Conservation (phyloP, 805 yeast species). For the Nakazawaea holstii region DNA sequence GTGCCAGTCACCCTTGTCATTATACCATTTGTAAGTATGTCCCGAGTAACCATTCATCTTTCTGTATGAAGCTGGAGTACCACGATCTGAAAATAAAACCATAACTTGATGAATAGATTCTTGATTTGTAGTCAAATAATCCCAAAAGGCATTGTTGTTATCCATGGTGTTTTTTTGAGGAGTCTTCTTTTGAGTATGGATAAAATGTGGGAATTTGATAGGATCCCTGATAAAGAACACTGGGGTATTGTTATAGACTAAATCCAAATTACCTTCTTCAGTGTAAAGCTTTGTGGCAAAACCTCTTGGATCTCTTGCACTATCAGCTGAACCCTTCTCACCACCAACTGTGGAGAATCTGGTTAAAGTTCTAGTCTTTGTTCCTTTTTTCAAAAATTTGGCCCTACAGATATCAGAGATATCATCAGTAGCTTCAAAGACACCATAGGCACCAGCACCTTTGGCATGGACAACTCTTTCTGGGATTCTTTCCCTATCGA, state of each 20-base stretch:
- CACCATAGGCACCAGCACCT: slow-evolving; percentile 89
- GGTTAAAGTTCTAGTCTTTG: slow-evolving; percentile 66
- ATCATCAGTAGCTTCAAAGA: slow-evolving; percentile 83
- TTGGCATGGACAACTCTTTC: slow-evolving; percentile 93
- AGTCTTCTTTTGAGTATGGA: slow-evolving; percentile 85
- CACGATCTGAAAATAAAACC: slow-evolving; percentile 73
- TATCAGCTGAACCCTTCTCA: slow-evolving; percentile 74
- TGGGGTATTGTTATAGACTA: slow-evolving; percentile 84
- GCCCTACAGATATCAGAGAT: slow-evolving; percentile 68
- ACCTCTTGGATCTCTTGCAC: slow-evolving; percentile 87
- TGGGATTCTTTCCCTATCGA: slow-evolving; percentile 86
- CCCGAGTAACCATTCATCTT: slow-evolving; percentile 84
- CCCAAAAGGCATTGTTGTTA: slow-evolving; percentile 75
- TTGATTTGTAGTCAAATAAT: slow-evolving; percentile 66
- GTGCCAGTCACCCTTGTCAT: slow-evolving; percentile 67
- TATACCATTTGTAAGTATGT: slow-evolving; percentile 78
- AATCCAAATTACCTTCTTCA: slow-evolving; percentile 79
- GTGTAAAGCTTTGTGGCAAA: slow-evolving; percentile 77
- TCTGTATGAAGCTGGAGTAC: slow-evolving; percentile 72
- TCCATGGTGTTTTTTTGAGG: slow-evolving; percentile 79
- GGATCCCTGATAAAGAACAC: slow-evolving; percentile 83
- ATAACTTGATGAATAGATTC: slow-evolving; percentile 74
- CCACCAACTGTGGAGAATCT: slow-evolving; percentile 89
- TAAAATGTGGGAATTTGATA: slow-evolving; percentile 79
- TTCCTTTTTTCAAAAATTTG: slow-evolving; percentile 70